Evolutionary conservation across 257 asterid species (phyloP), one percentile per base, ranked within the genome.

Genomic region (Scutellaria minor): DNA sequence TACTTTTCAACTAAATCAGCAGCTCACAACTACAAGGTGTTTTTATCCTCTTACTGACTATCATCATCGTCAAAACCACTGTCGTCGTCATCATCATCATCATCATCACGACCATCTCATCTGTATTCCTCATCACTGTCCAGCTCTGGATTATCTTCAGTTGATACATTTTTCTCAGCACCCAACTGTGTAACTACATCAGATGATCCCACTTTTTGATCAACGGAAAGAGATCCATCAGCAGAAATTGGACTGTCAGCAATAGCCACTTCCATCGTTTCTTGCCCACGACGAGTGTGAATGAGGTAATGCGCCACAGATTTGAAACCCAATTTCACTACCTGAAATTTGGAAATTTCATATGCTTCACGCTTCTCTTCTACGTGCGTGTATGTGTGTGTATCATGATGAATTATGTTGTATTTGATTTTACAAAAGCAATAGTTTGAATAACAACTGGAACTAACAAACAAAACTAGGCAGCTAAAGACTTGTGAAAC

Each of bases 221-320:
- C 75, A 64, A 51, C 31, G 31, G 82, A 47, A 71, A 22, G 52
- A 64, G 66, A 68, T 62, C 24, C 75, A 78, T n/a, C 73, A 2
- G 18, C 50, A 61, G 79, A 62, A 58, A 66, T 67, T 37, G 76
- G 47, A 50, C 35, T 66, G 22, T 75, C 81, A 66, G 72, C 69
- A 44, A 31, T 71, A 31, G 12, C 53, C 42, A 13, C 75, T 75
- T 47, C 80, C 41, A 56, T 39, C 40, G 45, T 72, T 41, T 73
- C 75, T 63, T 44, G 77, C 44, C 55, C 63, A 6, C 67, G 75
- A 9, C 73, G 74, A 65, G 85, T 84, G 39, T 66, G 66, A 22
- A 90, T 82, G 68, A 90, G 96, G 77, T 85, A 90, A 83, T 90
- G 96, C 10, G 96, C 94, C 75, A 87, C 96, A 14, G 96, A 89